These are phyloP conservation scores for Trichoderma asperelloides DNA, from an alignment of 495 filamentous ascomycete genomes.

Conservation along the genomic window DNA sequence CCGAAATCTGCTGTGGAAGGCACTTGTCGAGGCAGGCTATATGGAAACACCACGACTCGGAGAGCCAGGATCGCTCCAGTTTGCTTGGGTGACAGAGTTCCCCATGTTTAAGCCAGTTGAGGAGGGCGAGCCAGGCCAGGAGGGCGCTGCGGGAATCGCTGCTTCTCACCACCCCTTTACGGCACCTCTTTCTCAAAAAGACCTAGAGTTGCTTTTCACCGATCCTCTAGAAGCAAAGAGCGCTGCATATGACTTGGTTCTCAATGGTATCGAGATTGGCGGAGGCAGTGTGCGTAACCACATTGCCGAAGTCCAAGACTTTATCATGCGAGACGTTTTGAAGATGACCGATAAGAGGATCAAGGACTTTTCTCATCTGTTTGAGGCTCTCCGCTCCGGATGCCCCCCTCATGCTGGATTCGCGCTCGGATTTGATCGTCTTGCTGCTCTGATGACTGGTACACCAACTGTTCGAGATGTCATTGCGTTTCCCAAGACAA, in stretches of 20 bases:
- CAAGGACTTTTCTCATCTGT: constrained; percentile 70
- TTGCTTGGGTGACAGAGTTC: constrained; percentile 85
- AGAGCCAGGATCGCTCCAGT: constrained; percentile 43
- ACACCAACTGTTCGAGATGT: constrained; percentile 77
- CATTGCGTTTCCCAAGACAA: constrained; percentile 91
- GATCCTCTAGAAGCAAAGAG: constrained; percentile 63
- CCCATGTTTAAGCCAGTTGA: constrained; percentile 73
- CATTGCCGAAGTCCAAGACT: constrained; percentile 72
- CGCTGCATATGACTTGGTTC: constrained; percentile 89
- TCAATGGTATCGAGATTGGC: constrained; percentile 91
- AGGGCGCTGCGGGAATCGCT: constrained; percentile 66
- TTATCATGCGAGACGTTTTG: constrained; percentile 75
- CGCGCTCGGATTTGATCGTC: constrained; percentile 83
- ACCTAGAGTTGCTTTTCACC: constrained; percentile 64
- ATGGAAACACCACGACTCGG: constrained; percentile 25
- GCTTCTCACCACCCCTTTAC: constrained; percentile 97
- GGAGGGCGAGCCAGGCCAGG: constrained; percentile 72
- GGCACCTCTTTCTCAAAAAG: constrained; percentile 61
- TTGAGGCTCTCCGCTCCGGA: constrained; percentile 72
- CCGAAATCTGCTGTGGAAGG: constrained; percentile 58
- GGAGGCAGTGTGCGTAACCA: constrained; percentile 93
- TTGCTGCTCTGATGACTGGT: constrained; percentile 72
- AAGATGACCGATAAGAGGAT: constrained; percentile 53
- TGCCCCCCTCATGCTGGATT: constrained; percentile 97
- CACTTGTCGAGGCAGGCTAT: constrained; percentile 50